Conservation (phyloP, 2,329 filamentous ascomycete species). For the Tolypocladium nubicola region DNA sequence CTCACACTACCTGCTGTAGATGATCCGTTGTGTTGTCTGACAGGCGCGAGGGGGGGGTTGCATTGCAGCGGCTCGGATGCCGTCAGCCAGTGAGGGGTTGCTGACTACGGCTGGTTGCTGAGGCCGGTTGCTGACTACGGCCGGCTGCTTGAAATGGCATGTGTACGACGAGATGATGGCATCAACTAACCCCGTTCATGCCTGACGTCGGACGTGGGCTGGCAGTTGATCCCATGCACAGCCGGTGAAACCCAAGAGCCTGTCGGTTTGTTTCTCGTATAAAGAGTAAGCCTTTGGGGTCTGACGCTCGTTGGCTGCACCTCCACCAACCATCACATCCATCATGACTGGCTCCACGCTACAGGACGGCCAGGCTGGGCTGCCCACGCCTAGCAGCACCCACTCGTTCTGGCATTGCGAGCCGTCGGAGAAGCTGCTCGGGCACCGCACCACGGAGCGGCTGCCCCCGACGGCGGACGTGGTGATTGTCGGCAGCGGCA, state of each 20-base stretch:
- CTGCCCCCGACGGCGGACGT: constrained; percentile 56
- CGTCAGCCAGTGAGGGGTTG: not conserved
- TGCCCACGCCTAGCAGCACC: constrained; percentile 52
- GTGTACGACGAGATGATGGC: not conserved
- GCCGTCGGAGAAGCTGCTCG: constrained; percentile 51
- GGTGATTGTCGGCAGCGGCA: constrained; percentile 64
- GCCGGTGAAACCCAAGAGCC: not conserved
- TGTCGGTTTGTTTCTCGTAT: not conserved
- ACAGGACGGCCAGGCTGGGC: constrained; percentile 31
- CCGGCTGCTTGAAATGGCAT: not conserved
- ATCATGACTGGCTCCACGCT: constrained; percentile 20
- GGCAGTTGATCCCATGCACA: not conserved
- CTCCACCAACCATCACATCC: not conserved
- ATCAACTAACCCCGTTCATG: not conserved
- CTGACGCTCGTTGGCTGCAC: not conserved
- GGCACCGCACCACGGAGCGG: constrained; percentile 55
- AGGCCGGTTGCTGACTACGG: not conserved
- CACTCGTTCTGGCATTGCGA: constrained; percentile 65
- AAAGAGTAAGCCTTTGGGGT: not conserved
- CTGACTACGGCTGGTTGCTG: not conserved
- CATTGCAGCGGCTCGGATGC: not conserved
- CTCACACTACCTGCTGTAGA: not conserved
- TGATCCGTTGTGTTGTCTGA: not conserved
- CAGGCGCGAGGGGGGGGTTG: not conserved
- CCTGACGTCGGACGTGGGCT: not conserved